These are phyloP conservation scores for Geoglossum glabrum DNA, from an alignment of 495 filamentous ascomycete species.

Conservation along the genomic window DNA sequence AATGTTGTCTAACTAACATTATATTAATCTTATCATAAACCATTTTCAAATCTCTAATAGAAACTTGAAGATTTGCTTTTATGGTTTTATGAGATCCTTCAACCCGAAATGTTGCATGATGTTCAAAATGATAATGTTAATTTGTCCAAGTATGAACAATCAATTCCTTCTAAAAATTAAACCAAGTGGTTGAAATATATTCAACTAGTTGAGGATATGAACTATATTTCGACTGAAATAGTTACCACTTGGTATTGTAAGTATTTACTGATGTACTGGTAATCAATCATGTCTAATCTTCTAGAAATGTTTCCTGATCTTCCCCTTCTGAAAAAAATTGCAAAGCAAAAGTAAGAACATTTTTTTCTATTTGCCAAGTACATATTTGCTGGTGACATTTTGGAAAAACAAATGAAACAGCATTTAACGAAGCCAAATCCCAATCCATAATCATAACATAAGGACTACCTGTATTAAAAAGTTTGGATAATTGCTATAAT, in stretches of 20 bases:
- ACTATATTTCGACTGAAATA: not conserved
- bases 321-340: not conserved
- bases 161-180: not conserved
- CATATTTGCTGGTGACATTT: not conserved
- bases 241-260: not conserved
- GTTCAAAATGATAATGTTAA: not conserved
- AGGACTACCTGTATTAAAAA: not conserved
- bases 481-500: not conserved
- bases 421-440: not conserved
- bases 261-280: not conserved
- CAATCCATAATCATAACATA: not conserved
- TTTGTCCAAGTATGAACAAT: not conserved
- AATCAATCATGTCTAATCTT: not conserved
- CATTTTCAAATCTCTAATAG: not conserved
- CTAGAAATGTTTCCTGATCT: not conserved
- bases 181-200: not conserved
- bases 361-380: not conserved
- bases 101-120: not conserved
- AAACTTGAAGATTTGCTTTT: not conserved
- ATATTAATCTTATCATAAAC: not conserved
- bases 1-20: not conserved
- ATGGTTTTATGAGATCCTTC: not conserved
- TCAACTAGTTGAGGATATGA: not conserved
- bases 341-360: not conserved
- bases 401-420: not conserved